Base-by-base conservation (phyloP, 257 asterid species). In the Przewalskia tangutica region DNA sequence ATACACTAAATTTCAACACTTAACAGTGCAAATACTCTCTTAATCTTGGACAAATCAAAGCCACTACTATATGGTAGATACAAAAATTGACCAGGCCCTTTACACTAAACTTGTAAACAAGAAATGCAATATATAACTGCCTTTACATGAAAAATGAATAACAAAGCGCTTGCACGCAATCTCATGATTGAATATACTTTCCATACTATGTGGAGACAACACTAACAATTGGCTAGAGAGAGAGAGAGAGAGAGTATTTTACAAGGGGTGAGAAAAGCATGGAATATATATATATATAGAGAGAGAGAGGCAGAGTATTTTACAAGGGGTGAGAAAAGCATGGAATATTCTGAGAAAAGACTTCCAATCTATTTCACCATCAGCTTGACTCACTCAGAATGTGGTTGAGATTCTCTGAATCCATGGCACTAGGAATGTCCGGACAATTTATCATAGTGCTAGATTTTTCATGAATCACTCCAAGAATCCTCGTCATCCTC, bases 401-500 rank as follows among this genome's bases (percentile, higher is more conserved):
- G 78, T 71, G 59, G 46, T 48, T 10, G 4, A 48, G 79, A 50
- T 75, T 23, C 56, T 23, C 59, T 51, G 62, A 7, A 75, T 23
- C 79, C 79, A 71, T 71, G 58, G 79, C 23, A 73, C 44, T 73
- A 50, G 46, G 79, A 73, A 23, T 68, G 55, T n/a, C 77, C 77
- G n/a, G n/a, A 68, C 77, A 42, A 68, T 34, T 75, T 75, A n/a
- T 80, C 60, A 48, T 48, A 53, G 32, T 65, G 78, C 62, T 23
- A 70, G 40, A 12, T 11, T 56, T 65, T 82, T 95, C 90, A 92
- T 27, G 92, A 90, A 85, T 94, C 95, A 67, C 94, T 93, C 98
- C 98, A 93, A 86, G 78, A 84, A 89, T 94, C 97, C 34, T 92
- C 97, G 51, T 86, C 90, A 27, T 90, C 97, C 11, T 92, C 98